Evolutionary conservation across 1,139 yeast genomes (phyloP).

Genomic region (Pichia sp.): DNA sequence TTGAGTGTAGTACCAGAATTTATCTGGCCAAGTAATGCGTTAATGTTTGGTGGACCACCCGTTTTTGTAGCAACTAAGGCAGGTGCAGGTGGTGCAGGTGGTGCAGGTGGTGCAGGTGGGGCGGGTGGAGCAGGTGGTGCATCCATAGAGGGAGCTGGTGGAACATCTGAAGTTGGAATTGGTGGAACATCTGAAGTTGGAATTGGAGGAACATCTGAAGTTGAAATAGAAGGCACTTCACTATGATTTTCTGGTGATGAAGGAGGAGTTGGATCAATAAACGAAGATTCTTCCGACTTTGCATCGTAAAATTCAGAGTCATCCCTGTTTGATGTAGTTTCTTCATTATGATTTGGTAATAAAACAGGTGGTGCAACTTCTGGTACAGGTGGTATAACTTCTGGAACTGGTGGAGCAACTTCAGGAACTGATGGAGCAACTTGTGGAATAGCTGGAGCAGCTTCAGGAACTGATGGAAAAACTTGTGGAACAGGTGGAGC

Average conservation of each 20-base stretch:
- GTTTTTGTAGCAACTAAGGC: slow-evolving; percentile 15
- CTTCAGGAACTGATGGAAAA: not conserved
- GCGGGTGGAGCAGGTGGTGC: slow-evolving; percentile 13
- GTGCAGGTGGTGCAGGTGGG: slow-evolving; percentile 18
- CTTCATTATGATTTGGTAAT: slow-evolving; percentile 4
- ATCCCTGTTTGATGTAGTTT: not conserved
- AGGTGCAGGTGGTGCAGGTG: slow-evolving; percentile 23
- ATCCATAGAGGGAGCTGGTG: not conserved
- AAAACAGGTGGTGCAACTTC: not conserved
- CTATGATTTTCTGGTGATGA: slow-evolving; percentile 19
- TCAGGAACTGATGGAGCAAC: too few species aligned
- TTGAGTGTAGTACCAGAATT: slow-evolving; percentile 42
- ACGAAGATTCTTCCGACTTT: slow-evolving; percentile 17
- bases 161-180: slow-evolving; percentile 6
- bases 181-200: slow-evolving; percentile 3
- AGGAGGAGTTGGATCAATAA: slow-evolving; percentile 17
- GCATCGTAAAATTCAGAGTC: slow-evolving; percentile 18
- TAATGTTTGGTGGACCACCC: slow-evolving; percentile 21
- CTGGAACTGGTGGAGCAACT: slow-evolving; percentile 13
- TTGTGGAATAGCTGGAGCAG: too few species aligned
- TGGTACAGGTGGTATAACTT: slow-evolving; percentile 7
- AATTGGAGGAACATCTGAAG: slow-evolving; percentile 12
- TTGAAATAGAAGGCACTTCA: too few species aligned
- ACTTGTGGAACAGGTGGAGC: slow-evolving; percentile 10
- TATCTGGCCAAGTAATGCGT: slow-evolving; percentile 43